A percentile compares a stretch with the other conserved stretches of the same genome.
Evolutionary conservation across 2,329 filamentous ascomycete genomes (phyloP).

Genomic region (Helotiales sp.): DNA sequence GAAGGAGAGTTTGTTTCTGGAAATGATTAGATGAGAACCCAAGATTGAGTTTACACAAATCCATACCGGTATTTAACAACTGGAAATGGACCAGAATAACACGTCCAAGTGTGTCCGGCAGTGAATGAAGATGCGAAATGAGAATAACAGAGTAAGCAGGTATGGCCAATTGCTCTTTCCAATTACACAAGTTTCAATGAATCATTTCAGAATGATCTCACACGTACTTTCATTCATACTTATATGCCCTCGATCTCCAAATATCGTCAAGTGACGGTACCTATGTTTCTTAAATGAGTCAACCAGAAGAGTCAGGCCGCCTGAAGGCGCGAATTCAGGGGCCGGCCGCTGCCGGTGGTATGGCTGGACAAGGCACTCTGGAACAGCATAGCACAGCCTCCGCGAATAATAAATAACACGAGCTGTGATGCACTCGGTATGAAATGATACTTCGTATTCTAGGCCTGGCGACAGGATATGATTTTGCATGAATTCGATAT

Average conservation of each 20-base stretch:
- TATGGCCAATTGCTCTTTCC: neutral
- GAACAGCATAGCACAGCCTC: slow-evolving; percentile 1
- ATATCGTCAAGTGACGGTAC: neutral
- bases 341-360: neutral
- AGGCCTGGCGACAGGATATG: neutral
- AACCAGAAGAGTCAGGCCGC: slow-evolving; percentile 9
- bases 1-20: neutral
- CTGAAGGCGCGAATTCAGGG: neutral
- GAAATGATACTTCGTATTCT: neutral
- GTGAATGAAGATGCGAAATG: too few relatives aligned
- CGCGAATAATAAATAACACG: neutral
- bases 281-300: neutral
- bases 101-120: too few relatives aligned
- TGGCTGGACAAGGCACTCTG: neutral
- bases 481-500: neutral
- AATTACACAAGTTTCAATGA: neutral
- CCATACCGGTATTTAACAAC: too few relatives aligned
- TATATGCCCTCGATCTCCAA: neutral
- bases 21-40: too few relatives aligned
- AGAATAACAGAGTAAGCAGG: neutral
- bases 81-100: too few relatives aligned
- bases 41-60: too few relatives aligned
- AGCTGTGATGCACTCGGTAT: neutral
- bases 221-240: too few relatives aligned
- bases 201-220: too few relatives aligned